Base-by-base conservation (phyloP, 75 land plant species). In the Larix kaempferi region DNA sequence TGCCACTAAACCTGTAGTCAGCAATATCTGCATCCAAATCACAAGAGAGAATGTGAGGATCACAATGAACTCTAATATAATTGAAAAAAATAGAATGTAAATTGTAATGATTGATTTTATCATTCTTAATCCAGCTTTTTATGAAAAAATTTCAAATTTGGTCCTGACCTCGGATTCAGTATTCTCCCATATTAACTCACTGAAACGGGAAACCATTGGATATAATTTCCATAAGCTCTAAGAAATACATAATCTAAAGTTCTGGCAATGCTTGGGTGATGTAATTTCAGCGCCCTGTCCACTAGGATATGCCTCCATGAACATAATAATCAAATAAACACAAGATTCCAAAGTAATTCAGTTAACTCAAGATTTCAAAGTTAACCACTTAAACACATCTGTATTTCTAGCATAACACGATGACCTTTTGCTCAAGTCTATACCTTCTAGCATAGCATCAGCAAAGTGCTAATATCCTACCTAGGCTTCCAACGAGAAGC, bases 21-120 rank as follows among this genome's bases (percentile, higher is more conserved):
- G 39, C 19, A 65, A 65, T 33, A 65, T 65, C 69, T 65, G 69
- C 69, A 65, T 33, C 39, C 41, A 65, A 65, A 33, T 19, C 16
- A 7, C 21, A 65, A 65, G 19, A 65, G 29, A 65, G 21, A 21
- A 33, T 16, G 16, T 15, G 6, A 4, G 4, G 6, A 65, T 65
- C 35, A 65, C 19, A 27, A 33, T 65, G 6, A 29, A 65, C 19
- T 65, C 39, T 16, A 49, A 49, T 49, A 1, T 49, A 49, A 49
- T 49, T 49, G 54, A 49, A 10, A 0, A 0, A 65, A 2, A 65
- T 11, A 16, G 19, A 33, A 65, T 15, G 35, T 17, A 65, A 64
- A 64, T 5, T 64, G 67, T 29, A 33, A 29, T 16, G 69, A 33
- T 65, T 65, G 2, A 65, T 41, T 33, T 65, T 49, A 49, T 49